These are phyloP conservation scores for Leptographium wingfieldii DNA, from an alignment of 2,329 filamentous ascomycete species.

Conservation along the genomic window DNA sequence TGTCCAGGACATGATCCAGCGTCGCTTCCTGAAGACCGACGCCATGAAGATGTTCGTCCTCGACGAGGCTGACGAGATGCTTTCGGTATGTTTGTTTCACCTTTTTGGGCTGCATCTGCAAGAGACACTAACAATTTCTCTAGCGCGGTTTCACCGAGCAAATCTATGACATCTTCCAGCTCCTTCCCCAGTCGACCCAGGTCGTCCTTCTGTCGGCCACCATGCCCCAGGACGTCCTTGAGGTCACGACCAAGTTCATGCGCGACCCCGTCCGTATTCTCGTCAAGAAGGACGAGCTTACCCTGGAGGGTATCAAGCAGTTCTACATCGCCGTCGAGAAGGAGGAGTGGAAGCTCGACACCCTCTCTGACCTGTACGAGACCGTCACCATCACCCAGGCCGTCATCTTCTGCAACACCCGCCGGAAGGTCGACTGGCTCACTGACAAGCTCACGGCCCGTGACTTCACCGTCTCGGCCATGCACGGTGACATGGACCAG, in stretches of 20 bases:
- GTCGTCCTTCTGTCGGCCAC: conserved; percentile 96
- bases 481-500: conserved; percentile 99
- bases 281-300: conserved; percentile 99
- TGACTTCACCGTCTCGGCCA: conserved; percentile 98
- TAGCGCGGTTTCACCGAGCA: conserved; percentile 98
- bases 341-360: conserved; percentile 99
- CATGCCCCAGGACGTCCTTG: conserved; percentile 97
- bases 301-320: conserved; percentile 99
- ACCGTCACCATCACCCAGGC: conserved; percentile 99
- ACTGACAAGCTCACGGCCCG: conserved; percentile 97
- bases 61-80: conserved; percentile 98
- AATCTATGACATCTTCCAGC: conserved; percentile 99
- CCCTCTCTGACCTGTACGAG: conserved; percentile 96
- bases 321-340: conserved; percentile 99
- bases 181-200: conserved; percentile 94
- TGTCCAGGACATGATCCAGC: conserved; percentile 99
- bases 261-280: conserved; percentile 96
- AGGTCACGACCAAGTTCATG: conserved; percentile 99
- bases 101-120: not conserved
- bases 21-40: conserved; percentile 92
- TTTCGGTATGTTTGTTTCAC: conserved; percentile 51
- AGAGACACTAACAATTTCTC: conserved; percentile 20
- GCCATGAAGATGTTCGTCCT: conserved; percentile 99
- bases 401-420: conserved; percentile 99
- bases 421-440: conserved; percentile 99